Evolutionary conservation across 805 yeast species (phyloP).

Genomic region (Deakozyma indianensis): DNA sequence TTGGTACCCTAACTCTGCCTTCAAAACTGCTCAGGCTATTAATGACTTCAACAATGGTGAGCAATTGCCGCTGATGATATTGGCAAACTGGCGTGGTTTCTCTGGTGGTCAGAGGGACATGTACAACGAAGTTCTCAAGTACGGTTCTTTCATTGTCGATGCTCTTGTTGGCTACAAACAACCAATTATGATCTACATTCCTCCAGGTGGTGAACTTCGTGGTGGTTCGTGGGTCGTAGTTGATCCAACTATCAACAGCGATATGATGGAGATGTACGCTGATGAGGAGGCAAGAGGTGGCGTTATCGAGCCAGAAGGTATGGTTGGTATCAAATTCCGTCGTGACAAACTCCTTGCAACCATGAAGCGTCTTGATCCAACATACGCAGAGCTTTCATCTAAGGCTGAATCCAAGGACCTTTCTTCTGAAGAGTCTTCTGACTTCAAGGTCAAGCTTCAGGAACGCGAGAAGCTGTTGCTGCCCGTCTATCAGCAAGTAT

Average conservation of each 20-base stretch:
- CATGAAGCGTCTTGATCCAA: constrained; percentile 77
- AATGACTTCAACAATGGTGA: constrained; percentile 97
- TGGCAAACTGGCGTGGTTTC: constrained; percentile 99
- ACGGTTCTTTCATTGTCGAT: constrained; percentile 94
- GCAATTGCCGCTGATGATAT: constrained; percentile 89
- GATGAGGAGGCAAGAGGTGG: constrained; percentile 94
- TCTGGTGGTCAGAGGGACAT: constrained; percentile 99
- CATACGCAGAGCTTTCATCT: constrained; percentile 41
- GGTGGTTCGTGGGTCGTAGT: constrained; percentile 99
- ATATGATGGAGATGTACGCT: constrained; percentile 99
- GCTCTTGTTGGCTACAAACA: constrained; percentile 92
- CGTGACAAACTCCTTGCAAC: constrained; percentile 83
- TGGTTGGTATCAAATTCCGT: constrained; percentile 97
- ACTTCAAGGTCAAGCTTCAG: constrained; percentile 47
- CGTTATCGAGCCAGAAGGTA: constrained; percentile 97
- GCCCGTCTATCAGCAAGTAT: constrained; percentile 84
- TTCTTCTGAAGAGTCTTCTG: constrained; percentile 50
- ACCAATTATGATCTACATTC: constrained; percentile 93
- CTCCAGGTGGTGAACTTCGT: constrained; percentile 96
- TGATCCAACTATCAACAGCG: constrained; percentile 93
- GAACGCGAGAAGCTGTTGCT: constrained; percentile 67
- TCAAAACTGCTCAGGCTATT: constrained; percentile 98
- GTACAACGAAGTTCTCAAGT: constrained; percentile 96
- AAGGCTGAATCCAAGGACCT: constrained; percentile 37
- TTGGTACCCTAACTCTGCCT: constrained; percentile 99